Percentiles rank a stretch among this genome's conserved stretches.
Evolutionary conservation across 192 early-diverging fungal genomes (phyloP).

Genomic region (Allomyces macrogynus): DNA sequence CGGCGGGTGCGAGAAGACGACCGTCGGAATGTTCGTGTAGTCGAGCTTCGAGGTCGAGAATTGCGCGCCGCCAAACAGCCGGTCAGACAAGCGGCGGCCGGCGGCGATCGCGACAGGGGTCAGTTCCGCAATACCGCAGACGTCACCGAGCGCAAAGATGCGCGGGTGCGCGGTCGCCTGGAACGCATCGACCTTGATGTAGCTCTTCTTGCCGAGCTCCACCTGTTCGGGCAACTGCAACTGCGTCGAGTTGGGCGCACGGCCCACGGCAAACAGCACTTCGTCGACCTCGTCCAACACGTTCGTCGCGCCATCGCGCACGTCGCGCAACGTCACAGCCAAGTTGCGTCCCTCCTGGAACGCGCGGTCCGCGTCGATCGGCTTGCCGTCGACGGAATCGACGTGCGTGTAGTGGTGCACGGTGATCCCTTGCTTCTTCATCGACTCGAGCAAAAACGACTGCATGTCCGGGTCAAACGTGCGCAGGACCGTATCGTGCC

Average conservation of each 20-base stretch:
- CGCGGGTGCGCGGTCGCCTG: constrained; percentile 53
- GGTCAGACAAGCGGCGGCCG: constrained; percentile 68
- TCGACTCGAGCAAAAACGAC: constrained; percentile 54
- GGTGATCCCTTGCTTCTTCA: constrained; percentile 56
- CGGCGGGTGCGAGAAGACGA: constrained; percentile 86
- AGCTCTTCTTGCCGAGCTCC: constrained; percentile 45
- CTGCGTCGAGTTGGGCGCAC: constrained; percentile 48
- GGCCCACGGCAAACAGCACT: constrained; percentile 80
- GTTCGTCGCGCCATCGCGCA: constrained; percentile 2
- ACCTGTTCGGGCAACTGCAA: constrained; percentile 43
- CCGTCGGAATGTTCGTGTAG: constrained; percentile 83
- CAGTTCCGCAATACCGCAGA: constrained; percentile 72
- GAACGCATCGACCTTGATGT: constrained; percentile 65
- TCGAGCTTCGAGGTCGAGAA: constrained; percentile 63
- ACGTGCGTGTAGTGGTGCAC: constrained; percentile 48
- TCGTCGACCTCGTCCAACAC: constrained; percentile 48
- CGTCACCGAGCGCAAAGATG: constrained; percentile 84
- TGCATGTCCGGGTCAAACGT: constrained; percentile 67
- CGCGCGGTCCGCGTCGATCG: constrained; percentile 22
- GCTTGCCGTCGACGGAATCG: constrained; percentile 31
- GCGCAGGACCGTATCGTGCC: constrained; percentile 65
- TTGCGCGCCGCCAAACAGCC: constrained; percentile 64
- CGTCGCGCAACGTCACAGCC: not conserved
- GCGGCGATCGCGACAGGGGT: constrained; percentile 96
- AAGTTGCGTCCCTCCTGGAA: constrained; percentile 16